phyloP scores from a whole-genome alignment of 1,284 basidiomycete species.

The Boletellus deceptivus region DNA sequence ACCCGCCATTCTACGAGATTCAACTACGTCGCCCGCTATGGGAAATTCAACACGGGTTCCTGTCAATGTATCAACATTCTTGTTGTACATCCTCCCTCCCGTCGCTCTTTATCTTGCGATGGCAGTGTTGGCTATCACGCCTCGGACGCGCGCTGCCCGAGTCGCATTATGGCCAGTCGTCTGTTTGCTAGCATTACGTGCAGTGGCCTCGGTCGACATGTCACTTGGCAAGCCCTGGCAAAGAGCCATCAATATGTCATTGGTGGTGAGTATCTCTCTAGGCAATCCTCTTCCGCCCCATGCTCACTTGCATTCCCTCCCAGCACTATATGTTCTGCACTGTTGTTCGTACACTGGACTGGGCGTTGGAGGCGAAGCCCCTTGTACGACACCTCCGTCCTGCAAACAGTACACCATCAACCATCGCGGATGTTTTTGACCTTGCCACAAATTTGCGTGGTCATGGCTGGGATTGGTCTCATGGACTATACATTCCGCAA shows the following conservation, averaged over 20 bases:
- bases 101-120: constrained; percentile 44
- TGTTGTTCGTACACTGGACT: constrained; percentile 16
- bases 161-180: constrained; percentile 45
- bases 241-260: constrained; percentile 25
- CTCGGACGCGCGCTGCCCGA: constrained; percentile 41
- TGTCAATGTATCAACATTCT: neutral
- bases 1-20: too few species aligned
- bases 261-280: constrained; percentile 30
- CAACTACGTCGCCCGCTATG: neutral
- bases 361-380: constrained; percentile 15
- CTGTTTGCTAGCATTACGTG: constrained; percentile 40
- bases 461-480: constrained; percentile 43
- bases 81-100: constrained; percentile 36
- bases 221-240: constrained; percentile 35
- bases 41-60: neutral
- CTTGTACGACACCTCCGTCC: constrained; percentile 14
- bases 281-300: neutral
- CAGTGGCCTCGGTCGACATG: constrained; percentile 43
- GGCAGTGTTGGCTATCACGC: constrained; percentile 41
- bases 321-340: constrained; percentile 20
- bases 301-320: neutral
- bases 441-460: constrained; percentile 52
- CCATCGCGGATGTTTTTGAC: constrained; percentile 45
- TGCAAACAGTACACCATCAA: constrained; percentile 4
- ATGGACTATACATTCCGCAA: constrained; percentile 34